phyloP scores from a whole-genome alignment of 2,329 filamentous ascomycete genomes.

The Mollisia scopiformis region DNA sequence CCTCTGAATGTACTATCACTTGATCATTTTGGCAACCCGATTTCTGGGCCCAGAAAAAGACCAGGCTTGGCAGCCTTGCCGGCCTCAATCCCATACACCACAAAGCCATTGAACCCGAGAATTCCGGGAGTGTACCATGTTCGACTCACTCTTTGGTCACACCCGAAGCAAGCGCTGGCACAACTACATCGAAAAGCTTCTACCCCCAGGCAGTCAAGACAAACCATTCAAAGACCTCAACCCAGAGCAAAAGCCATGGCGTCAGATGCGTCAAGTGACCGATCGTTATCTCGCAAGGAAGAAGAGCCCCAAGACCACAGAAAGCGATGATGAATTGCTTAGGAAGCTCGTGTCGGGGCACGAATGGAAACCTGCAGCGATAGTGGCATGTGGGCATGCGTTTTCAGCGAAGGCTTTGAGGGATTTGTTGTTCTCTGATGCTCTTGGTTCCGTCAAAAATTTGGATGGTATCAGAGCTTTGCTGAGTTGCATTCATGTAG shows the following conservation, averaged over 20 bases:
- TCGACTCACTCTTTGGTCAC: neutral
- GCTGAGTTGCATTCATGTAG: neutral
- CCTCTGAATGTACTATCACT: neutral
- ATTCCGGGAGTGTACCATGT: neutral
- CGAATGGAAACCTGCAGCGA: slow-evolving; percentile 7
- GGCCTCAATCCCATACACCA: neutral
- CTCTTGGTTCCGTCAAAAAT: neutral
- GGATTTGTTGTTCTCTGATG: neutral
- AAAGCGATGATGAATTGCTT: slow-evolving; percentile 2
- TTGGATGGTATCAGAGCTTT: neutral
- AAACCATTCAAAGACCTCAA: neutral
- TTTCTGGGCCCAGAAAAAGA: neutral
- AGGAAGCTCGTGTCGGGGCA: neutral
- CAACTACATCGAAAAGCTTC: neutral
- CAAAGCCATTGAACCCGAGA: no score
- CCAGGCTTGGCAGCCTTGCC: neutral
- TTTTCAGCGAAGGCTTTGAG: slow-evolving; percentile 4
- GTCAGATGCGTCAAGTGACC: slow-evolving; percentile 2
- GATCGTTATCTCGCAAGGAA: slow-evolving; percentile 8
- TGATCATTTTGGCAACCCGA: neutral
- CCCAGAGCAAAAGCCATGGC: slow-evolving; percentile 1
- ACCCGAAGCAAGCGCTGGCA: neutral
- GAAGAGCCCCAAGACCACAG: neutral
- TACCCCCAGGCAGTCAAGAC: neutral
- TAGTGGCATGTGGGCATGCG: slow-evolving; percentile 12